These are phyloP conservation scores for Lasiosphaeris hirsuta DNA, from an alignment of 495 filamentous ascomycete genomes.

Conservation along the genomic window DNA sequence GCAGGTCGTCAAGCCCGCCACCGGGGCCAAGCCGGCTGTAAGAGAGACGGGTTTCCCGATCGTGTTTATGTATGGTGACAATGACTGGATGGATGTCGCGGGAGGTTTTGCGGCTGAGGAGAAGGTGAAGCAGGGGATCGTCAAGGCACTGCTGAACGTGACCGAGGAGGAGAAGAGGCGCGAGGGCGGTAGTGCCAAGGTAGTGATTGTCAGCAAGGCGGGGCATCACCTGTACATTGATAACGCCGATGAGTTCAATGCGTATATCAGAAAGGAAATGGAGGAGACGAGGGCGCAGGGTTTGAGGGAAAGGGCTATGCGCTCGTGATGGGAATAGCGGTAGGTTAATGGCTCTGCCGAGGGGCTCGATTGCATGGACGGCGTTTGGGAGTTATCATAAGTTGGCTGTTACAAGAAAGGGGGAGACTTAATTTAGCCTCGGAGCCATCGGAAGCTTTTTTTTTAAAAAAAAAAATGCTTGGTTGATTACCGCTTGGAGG, in stretches of 20 bases:
- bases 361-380: neutral
- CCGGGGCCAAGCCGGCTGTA: slow-evolving; percentile 32
- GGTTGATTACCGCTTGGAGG: too few species aligned
- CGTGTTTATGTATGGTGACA: slow-evolving; percentile 91
- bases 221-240: slow-evolving; percentile 95
- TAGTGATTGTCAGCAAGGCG: slow-evolving; percentile 75
- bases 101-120: slow-evolving; percentile 79
- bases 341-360: too few species aligned
- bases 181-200: slow-evolving; percentile 80
- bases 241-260: slow-evolving; percentile 86
- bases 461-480: too few species aligned
- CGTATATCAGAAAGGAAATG: slow-evolving; percentile 71
- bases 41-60: slow-evolving; percentile 76
- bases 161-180: slow-evolving; percentile 63
- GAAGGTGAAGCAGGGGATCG: slow-evolving; percentile 69
- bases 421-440: too few species aligned
- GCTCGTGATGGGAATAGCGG: neutral
- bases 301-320: slow-evolving; percentile 2
- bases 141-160: slow-evolving; percentile 52
- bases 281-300: slow-evolving; percentile 51
- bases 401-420: too few species aligned
- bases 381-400: neutral
- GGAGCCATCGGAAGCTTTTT: too few species aligned
- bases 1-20: slow-evolving; percentile 46
- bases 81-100: slow-evolving; percentile 96